Evolutionary conservation across 805 yeast species (phyloP).

Genomic region (Cyberlindnera misumaiensis): DNA sequence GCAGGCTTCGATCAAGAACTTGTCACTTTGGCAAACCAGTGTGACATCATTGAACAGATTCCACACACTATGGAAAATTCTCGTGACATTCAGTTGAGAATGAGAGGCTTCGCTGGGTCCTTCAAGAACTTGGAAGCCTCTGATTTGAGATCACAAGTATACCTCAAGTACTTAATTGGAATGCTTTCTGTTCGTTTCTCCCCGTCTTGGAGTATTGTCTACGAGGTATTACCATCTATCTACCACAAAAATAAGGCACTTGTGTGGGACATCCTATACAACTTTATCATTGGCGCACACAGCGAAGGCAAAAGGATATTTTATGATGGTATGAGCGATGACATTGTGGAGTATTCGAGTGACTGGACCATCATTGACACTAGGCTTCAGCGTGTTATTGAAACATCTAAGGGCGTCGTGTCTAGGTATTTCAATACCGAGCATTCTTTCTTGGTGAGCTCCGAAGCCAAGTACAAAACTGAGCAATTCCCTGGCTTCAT

Average conservation of each 20-base stretch:
- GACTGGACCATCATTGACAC: conserved; percentile 16
- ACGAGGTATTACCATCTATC: conserved; percentile 49
- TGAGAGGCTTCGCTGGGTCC: conserved; percentile 51
- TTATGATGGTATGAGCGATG: conserved; percentile 10
- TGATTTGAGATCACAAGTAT: conserved; percentile 23
- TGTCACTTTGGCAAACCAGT: conserved; percentile 40
- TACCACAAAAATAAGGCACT: conserved; percentile 32
- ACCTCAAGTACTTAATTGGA: conserved; percentile 56
- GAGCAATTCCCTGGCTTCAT: conserved; percentile 12
- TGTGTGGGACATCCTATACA: conserved; percentile 50
- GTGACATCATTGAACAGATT: conserved; percentile 58
- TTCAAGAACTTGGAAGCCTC: conserved; percentile 24
- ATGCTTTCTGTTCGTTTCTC: conserved; percentile 67
- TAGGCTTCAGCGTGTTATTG: conserved; percentile 13
- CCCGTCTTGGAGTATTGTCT: conserved; percentile 79
- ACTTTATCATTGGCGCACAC: conserved; percentile 24
- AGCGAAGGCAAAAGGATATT: conserved; percentile 2
- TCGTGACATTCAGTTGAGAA: conserved; percentile 67
- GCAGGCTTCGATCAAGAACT: conserved; percentile 23
- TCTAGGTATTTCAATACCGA: conserved; percentile 7
- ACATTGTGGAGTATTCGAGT: conserved; percentile 5
- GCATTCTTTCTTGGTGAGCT: conserved; percentile 7
- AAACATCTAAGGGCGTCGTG: conserved; percentile 5
- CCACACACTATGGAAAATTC: conserved; percentile 65
- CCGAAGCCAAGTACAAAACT: conserved; percentile 10